These are phyloP conservation scores for Rhododendron kiyosumense DNA, from an alignment of 148 eudicot species.

Conservation along the genomic window DNA sequence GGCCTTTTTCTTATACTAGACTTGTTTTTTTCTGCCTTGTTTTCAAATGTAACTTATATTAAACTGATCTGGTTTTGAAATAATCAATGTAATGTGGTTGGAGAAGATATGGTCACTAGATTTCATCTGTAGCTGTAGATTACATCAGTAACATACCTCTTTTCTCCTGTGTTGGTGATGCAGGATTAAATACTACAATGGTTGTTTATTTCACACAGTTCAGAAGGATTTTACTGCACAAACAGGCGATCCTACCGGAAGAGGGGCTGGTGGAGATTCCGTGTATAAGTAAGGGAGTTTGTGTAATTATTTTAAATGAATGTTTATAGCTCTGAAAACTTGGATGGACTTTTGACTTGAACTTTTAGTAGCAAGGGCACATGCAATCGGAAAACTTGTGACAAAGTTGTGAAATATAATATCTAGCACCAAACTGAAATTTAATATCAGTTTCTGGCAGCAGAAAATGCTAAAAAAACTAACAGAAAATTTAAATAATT, in stretches of 20 bases:
- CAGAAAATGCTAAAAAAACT: not conserved
- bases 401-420: not conserved
- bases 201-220: constrained; percentile 83
- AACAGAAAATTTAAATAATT: not conserved
- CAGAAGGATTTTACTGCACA: constrained; percentile 94
- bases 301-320: not conserved
- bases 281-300: constrained; percentile 59
- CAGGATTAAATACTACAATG: constrained; percentile 95
- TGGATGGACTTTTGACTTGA: not conserved
- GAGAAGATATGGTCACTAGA: not conserved
- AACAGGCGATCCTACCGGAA: constrained; percentile 93
- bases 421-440: not conserved
- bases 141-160: not conserved
- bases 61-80: not conserved
- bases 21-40: not conserved
- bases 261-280: constrained; percentile 84
- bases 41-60: not conserved
- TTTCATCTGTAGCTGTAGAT: not conserved
- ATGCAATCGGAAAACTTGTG: not conserved
- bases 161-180: constrained; percentile 6
- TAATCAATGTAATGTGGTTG: not conserved
- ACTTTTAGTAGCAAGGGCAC: not conserved
- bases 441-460: not conserved
- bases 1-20: not conserved
- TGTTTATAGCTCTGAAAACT: not conserved